Conservation (phyloP, 495 filamentous ascomycete genomes). For the Tuber brumale region DNA sequence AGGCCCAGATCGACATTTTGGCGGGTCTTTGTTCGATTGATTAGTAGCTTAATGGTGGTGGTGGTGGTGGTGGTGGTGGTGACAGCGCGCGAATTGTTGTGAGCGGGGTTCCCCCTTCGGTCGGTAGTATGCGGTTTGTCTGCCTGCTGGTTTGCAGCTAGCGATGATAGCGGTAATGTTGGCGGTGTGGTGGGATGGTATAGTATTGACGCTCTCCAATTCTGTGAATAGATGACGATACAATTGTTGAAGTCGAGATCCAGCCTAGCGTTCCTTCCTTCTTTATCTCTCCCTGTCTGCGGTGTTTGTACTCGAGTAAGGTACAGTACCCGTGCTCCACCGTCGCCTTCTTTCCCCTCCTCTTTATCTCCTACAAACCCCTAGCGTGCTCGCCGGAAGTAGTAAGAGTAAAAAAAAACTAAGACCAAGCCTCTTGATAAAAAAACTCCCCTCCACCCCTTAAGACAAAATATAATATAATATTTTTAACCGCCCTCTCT, state of each 20-base stretch:
- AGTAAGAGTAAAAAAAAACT: not conserved
- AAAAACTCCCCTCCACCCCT: not conserved
- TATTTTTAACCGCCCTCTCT: not conserved
- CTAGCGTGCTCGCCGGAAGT: not conserved
- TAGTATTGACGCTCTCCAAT: not conserved
- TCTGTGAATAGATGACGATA: not conserved
- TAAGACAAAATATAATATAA: not conserved
- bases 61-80: not conserved
- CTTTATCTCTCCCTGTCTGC: not conserved
- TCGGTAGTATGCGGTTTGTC: not conserved
- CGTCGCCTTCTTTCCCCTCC: not conserved
- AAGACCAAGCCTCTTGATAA: slow-evolving; percentile 6
- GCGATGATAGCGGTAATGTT: not conserved
- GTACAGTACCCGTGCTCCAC: not conserved
- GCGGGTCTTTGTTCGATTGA: not conserved
- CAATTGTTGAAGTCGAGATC: not conserved
- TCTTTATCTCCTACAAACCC: not conserved
- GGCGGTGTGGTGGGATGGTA: not conserved
- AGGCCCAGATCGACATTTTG: not conserved
- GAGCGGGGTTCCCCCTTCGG: not conserved
- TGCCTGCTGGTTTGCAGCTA: not conserved
- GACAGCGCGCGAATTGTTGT: not conserved
- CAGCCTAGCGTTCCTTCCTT: not conserved
- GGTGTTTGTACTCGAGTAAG: not conserved
- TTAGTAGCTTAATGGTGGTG: not conserved